phyloP scores from a whole-genome alignment of 257 asterid genomes.

The Lycium ferocissimum region DNA sequence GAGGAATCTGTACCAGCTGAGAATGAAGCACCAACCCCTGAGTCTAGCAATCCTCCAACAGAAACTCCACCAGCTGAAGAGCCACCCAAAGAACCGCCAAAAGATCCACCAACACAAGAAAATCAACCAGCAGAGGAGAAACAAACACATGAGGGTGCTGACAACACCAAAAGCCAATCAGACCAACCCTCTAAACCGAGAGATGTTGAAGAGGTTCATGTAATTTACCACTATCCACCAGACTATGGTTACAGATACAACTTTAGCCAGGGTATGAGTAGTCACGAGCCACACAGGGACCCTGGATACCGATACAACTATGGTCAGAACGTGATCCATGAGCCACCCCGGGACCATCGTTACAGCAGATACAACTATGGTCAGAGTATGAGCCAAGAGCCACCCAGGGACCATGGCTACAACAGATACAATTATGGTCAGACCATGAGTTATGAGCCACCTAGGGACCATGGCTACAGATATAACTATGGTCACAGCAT shows the following conservation, averaged over 20 bases:
- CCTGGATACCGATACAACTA: conserved; percentile 24
- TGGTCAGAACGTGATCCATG: conserved; percentile 39
- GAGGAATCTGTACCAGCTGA: conserved; percentile 42
- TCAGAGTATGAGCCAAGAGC: neutral
- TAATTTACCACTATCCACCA: conserved; percentile 70
- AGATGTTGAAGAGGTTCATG: conserved; percentile 73
- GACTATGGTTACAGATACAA: conserved; percentile 54
- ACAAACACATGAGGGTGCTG: conserved; percentile 38
- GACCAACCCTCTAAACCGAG: conserved; percentile 47
- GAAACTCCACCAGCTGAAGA: conserved; percentile 53
- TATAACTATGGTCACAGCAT: conserved; percentile 37
- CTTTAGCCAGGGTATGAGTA: conserved; percentile 31
- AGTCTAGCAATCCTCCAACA: conserved; percentile 45
- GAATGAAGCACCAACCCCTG: conserved; percentile 48
- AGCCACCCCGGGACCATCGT: conserved; percentile 44
- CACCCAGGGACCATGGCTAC: conserved; percentile 44
- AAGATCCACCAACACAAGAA: conserved; percentile 49
- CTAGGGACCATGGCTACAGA: conserved; percentile 4
- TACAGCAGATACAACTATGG: conserved; percentile 39
- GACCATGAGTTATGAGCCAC: conserved; percentile 16
- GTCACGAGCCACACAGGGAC: conserved; percentile 3
- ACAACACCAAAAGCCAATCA: conserved; percentile 40
- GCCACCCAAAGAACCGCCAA: conserved; percentile 48
- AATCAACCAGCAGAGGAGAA: conserved; percentile 41
- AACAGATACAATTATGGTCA: conserved; percentile 38